phyloP scores from a whole-genome alignment of 208 protist species.

The Trypanosoma avium region DNA sequence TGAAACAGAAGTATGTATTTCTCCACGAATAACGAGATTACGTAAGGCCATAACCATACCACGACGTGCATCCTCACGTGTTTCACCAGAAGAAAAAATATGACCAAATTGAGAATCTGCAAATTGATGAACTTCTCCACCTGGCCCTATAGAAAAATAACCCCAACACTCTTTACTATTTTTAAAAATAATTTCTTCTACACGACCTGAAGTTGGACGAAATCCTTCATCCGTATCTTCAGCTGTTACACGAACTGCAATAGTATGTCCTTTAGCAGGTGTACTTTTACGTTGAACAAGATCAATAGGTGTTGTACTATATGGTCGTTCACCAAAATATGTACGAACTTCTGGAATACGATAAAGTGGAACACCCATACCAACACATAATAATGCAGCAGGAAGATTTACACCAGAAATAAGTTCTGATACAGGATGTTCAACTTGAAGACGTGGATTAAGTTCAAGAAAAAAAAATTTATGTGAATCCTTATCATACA shows the following conservation, averaged over 20 bases:
- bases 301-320: conserved; percentile 82
- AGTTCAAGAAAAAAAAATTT: conserved; percentile 97
- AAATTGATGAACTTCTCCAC: conserved; percentile 92
- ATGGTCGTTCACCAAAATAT: conserved; percentile 89
- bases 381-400: conserved; percentile 94
- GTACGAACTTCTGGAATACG: conserved; percentile 95
- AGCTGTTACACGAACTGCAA: conserved; percentile 97
- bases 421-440: conserved; percentile 97
- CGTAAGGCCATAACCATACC: conserved; percentile 92
- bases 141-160: conserved; percentile 95
- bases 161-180: conserved; percentile 97
- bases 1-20: conserved; percentile 95
- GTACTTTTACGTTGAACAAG: conserved; percentile 61
- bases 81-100: conserved; percentile 94
- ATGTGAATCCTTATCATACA: conserved; percentile 91
- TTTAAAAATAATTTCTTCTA: conserved; percentile 95
- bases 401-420: conserved; percentile 97
- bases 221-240: conserved; percentile 97
- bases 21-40: conserved; percentile 94
- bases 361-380: conserved; percentile 96
- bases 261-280: conserved; percentile 91
- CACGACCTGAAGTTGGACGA: conserved; percentile 93
- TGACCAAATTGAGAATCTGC: conserved; percentile 98
- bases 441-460: conserved; percentile 97
- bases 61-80: conserved; percentile 92